Evolutionary conservation across 768 basidiomycete species (phyloP), one percentile per base, ranked within the genome.

Genomic region (Amanita subjunquillea): DNA sequence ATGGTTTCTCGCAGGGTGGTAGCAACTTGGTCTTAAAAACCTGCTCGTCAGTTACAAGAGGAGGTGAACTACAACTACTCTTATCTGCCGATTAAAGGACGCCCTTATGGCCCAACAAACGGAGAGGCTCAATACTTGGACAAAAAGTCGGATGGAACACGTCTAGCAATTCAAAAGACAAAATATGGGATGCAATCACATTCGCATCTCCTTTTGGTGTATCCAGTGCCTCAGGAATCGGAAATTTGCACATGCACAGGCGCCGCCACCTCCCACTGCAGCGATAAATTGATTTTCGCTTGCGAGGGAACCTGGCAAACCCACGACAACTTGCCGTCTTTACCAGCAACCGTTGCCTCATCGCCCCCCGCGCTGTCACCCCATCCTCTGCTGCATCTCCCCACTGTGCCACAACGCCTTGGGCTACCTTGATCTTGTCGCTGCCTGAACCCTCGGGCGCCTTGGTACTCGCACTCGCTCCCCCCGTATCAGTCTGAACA

Each of bases 321-420:
- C 66, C 68, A 71, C 34, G 64, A 62, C 45, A 72, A 52, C 58
- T 63, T 65, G 5, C 70, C 66, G 51, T 72, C 65, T 46, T 63
- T 59, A 1, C 67, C 69, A 43, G 68, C 50, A 6, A 60, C 51
- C 15, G 57, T 59, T 4, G 60, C 58, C 38, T 64, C 63, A 17
- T 56, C 48, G 13, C 64, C 65, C 29, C 62, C 64, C 6, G 64
- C 34, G 4, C 32, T 4, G 10, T 12, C 39, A 8, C 43, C 50
- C 1, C 25, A 2, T 30, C 30, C 10, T 52, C 51, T 30, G 17
- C 23, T 10, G 60, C 63, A 46, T 70, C 60, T 34, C 51, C 42
- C 69, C 69, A 70, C 38, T 62, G 59, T 3, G 68, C 69, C 10
- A 57, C 49, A 0, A 70, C 60, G 5, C 61, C 63, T 0, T 60